A percentile compares a stretch with the other conserved stretches of the same genome.
These are phyloP conservation scores for Pseudocercospora musae DNA, from an alignment of 2,329 filamentous ascomycete genomes.

Conservation along the genomic window DNA sequence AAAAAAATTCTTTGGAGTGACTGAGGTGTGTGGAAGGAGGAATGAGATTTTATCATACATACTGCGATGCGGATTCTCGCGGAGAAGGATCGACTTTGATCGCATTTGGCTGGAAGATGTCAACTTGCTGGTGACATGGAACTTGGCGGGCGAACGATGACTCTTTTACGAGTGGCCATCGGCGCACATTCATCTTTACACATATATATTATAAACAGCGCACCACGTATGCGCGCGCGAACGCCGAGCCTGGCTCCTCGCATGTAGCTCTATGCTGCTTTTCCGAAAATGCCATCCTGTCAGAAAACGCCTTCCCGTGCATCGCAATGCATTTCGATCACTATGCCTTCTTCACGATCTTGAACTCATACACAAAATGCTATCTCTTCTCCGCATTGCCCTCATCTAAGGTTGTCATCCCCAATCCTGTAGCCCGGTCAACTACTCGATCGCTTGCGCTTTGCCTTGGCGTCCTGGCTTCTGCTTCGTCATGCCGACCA, in stretches of 20 bases:
- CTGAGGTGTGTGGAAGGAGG: no score
- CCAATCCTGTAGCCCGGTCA: conserved; percentile 2
- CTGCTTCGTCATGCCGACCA: not conserved
- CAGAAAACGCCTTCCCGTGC: not conserved
- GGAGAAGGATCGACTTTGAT: no score
- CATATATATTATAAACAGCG: not conserved
- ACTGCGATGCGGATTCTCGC: no score
- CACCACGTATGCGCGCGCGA: not conserved
- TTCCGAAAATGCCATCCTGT: not conserved
- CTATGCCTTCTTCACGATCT: no score
- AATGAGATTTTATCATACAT: no score
- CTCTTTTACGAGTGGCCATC: no score
- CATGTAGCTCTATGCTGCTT: not conserved
- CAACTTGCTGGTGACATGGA: no score
- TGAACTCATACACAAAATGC: not conserved
- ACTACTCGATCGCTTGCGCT: not conserved
- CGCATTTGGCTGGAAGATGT: no score
- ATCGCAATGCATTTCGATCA: not conserved
- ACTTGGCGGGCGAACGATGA: no score
- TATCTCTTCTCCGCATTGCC: conserved; percentile 1
- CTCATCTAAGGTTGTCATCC: not conserved
- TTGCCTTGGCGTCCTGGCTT: conserved; percentile 5
- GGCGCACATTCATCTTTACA: not conserved
- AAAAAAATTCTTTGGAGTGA: no score
- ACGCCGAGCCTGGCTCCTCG: not conserved